Evolutionary conservation across 192 early-diverging fungal species (phyloP).

Genomic region (Phycomyces nitens): DNA sequence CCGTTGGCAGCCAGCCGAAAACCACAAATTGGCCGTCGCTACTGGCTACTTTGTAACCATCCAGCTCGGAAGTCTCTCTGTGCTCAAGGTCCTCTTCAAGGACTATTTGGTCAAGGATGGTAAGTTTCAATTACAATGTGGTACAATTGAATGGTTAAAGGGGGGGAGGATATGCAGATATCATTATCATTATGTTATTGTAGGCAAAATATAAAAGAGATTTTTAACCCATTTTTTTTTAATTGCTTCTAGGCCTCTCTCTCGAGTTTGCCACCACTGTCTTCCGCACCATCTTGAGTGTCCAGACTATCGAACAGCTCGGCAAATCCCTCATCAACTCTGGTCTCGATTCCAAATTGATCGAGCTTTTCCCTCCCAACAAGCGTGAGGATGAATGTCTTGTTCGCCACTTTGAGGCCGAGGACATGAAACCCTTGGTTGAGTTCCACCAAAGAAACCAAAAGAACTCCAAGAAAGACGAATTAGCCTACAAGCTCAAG

Average conservation of each 20-base stretch:
- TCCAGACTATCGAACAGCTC: constrained; percentile 76
- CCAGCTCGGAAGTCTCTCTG: constrained; percentile 65
- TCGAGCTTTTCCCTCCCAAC: constrained; percentile 90
- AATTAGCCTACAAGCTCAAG: constrained; percentile 38
- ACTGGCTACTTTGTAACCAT: constrained; percentile 69
- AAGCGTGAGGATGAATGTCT: constrained; percentile 88
- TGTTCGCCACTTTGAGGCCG: constrained; percentile 87
- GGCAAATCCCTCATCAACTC: constrained; percentile 62
- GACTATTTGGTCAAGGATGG: constrained; percentile 94
- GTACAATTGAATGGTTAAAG: too few species aligned
- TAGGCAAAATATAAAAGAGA: neutral
- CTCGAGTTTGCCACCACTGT: constrained; percentile 81
- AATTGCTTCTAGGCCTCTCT: constrained; percentile 56
- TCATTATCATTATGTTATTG: too few species aligned
- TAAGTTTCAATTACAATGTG: constrained; percentile 20
- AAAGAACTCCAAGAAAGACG: constrained; percentile 59
- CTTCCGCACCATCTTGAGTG: constrained; percentile 74
- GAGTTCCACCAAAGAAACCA: constrained; percentile 77
- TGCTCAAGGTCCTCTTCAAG: constrained; percentile 77
- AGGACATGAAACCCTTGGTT: constrained; percentile 86
- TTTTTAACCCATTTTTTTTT: neutral
- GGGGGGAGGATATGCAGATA: too few species aligned
- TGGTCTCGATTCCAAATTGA: constrained; percentile 70
- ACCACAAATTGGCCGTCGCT: constrained; percentile 74
- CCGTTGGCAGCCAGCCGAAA: constrained; percentile 78